Evolutionary conservation across 805 yeast species (phyloP), one percentile per base, ranked within the genome.

Genomic region (Candida nonsorbophila): DNA sequence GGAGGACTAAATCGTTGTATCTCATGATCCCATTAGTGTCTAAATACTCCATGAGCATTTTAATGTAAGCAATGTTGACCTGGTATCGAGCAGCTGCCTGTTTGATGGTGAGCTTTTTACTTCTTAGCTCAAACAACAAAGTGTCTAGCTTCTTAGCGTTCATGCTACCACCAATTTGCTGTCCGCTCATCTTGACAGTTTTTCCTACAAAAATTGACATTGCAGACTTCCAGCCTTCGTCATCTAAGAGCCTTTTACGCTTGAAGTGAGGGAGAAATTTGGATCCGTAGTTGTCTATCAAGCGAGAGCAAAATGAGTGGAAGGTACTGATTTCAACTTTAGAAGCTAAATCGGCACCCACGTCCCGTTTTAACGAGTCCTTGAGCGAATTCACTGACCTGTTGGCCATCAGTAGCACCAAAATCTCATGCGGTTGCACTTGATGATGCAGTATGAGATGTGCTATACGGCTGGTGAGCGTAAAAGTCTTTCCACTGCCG

Each of bases 401-500:
- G 41, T 80, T 82, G 0, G 90, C 80, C 67, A 82, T 62, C 9
- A 84, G 75, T 4, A 82, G 56, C 2, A 79, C 75, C 20, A 81
- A 45, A 4, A 83, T 69, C 29, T 78, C 75, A 3, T 60, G 49
- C 0, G 87, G 84, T 3, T 47, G 34, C 1, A 74, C 42, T 3
- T 45, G 46, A 2, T 51, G 51, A 8, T 55, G 34, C 1, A 48
- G 36, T 4, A 80, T 43, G 37, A 77, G 38, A 34, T 68, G 58
- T 2, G 70, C 70, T 0, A 81, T 61, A 35, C 83, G 61, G 17
- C 67, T 58, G 4, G 74, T 67, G 17, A 81, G 41, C 0, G 86
- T 79, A 19, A 60, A 56, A 0, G 87, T 79, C 44, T 81, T 81
- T 2, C 90, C 88, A 6, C 83, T 70, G 4, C 88, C 87, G 1